phyloP scores from a whole-genome alignment of 2,329 filamentous ascomycete species.

The Botryotinia calthae region DNA sequence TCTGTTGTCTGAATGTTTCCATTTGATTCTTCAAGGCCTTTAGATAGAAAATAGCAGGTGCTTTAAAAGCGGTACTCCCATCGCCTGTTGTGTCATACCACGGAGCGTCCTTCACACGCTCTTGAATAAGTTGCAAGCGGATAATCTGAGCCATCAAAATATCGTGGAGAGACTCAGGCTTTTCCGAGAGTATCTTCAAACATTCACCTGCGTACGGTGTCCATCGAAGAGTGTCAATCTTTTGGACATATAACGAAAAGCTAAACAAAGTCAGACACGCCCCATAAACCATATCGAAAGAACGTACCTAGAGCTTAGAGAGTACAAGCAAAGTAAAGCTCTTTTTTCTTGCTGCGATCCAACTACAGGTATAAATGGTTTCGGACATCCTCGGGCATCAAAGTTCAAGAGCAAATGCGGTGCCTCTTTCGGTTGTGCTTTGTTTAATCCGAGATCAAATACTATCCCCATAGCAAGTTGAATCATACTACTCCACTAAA shows the following conservation, averaged over 20 bases:
- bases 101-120: conserved; percentile 23
- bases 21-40: conserved; percentile 56
- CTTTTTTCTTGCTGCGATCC: conserved; percentile 51
- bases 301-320: conserved; percentile 42
- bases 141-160: conserved; percentile 46
- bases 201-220: conserved; percentile 58
- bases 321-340: conserved; percentile 49
- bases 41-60: conserved; percentile 21
- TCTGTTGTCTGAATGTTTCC: conserved; percentile 59
- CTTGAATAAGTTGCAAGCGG: conserved; percentile 37
- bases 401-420: conserved; percentile 8
- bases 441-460: conserved; percentile 26
- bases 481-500: conserved; percentile 17
- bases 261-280: conserved; percentile 32
- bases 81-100: background rate
- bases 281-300: conserved; percentile 16
- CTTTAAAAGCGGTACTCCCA: conserved; percentile 26
- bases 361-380: conserved; percentile 18
- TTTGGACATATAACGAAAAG: conserved; percentile 44
- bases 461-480: conserved; percentile 26
- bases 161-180: conserved; percentile 50
- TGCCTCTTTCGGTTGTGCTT: conserved; percentile 22
- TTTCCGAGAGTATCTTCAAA: conserved; percentile 46
- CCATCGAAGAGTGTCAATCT: conserved; percentile 54
- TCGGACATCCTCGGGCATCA: conserved; percentile 17